Evolutionary conservation across 768 basidiomycete species (phyloP), one percentile per base, ranked within the genome.

Genomic region (Leccinum ochraceum): DNA sequence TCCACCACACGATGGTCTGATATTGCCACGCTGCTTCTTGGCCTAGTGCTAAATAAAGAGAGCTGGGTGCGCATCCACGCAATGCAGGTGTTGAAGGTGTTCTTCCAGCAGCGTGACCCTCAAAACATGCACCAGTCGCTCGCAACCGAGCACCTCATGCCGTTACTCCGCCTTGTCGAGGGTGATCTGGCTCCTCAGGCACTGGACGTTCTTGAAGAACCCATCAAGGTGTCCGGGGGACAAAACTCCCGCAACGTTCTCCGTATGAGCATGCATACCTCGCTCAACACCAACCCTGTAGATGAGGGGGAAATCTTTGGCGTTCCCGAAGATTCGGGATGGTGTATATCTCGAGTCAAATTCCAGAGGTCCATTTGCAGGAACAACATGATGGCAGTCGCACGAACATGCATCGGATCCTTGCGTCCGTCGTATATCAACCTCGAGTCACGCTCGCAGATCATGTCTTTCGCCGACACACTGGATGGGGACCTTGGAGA

Each of bases 191-290:
- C 95, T 10, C 75, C 87, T 8, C 86, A 91, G 62, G 95, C 94
- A 1, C 80, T 98, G 52, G 95, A 95, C 53, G 93, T 98, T n/a
- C 81, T 98, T 6, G 94, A 97, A 67, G 90, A 95, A 66, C 94
- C 94, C 0, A 86, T 92, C 74, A 84, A 82, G 20, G 88, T 94
- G 76, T 85, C 86, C 1, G 85, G 87, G 48, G 89, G 90, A 24
- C 86, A 85, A 52, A 82, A 88, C 0, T 91, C 92, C 1, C 89
- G 89, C 60, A 89, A 93, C 65, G 90, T 95, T n/a, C 79, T 95
- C 24, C 85, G 92, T 6, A 94, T 95, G 92, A 94, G 94, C 73
- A 88, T 95, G 85, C 87, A 90, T 63, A 71, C 81, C 24, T 82
- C 80, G 30, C 73, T 80, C 16, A 73, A 75, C 36, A 70, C 77